These are phyloP conservation scores for Dichotomopilus funicola DNA, from an alignment of 2,329 filamentous ascomycete genomes.

Conservation along the genomic window DNA sequence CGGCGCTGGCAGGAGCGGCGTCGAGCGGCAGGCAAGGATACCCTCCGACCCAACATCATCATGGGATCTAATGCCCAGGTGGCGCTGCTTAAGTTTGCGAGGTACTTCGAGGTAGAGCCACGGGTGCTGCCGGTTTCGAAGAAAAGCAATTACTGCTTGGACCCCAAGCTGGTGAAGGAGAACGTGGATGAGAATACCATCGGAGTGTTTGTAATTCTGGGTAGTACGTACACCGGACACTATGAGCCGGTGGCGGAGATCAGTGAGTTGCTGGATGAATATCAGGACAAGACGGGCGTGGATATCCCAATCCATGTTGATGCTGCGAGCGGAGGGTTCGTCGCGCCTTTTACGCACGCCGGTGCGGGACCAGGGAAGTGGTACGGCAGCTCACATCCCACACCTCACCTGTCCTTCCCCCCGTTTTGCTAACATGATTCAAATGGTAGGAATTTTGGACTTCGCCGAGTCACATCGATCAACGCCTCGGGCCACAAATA, in stretches of 20 bases:
- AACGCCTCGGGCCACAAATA: conserved; percentile 58
- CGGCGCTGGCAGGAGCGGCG: conserved; percentile 64
- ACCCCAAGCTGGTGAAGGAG: conserved; percentile 56
- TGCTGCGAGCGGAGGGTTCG: conserved; percentile 54
- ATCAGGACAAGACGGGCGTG: conserved; percentile 52
- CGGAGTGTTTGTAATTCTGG: conserved; percentile 66
- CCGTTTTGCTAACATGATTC: not conserved
- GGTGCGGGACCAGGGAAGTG: conserved; percentile 52
- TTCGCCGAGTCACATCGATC: conserved; percentile 59
- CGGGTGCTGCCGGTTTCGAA: conserved; percentile 56
- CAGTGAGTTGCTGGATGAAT: conserved; percentile 57
- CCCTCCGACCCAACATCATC: conserved; percentile 61
- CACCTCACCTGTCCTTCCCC: not conserved
- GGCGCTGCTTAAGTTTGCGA: conserved; percentile 64
- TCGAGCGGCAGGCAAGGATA: conserved; percentile 54
- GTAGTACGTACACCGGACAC: conserved; percentile 67
- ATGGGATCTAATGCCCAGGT: conserved; percentile 72
- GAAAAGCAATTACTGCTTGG: conserved; percentile 54
- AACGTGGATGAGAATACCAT: conserved; percentile 72
- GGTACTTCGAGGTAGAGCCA: conserved; percentile 68
- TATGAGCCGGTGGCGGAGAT: conserved; percentile 67
- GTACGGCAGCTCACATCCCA: conserved; percentile 26
- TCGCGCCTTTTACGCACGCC: conserved; percentile 54
- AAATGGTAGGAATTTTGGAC: conserved; percentile 46
- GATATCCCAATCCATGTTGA: conserved; percentile 65